Conservation (phyloP, 2,329 filamentous ascomycete genomes). For the Aspergillus vadensis region DNA sequence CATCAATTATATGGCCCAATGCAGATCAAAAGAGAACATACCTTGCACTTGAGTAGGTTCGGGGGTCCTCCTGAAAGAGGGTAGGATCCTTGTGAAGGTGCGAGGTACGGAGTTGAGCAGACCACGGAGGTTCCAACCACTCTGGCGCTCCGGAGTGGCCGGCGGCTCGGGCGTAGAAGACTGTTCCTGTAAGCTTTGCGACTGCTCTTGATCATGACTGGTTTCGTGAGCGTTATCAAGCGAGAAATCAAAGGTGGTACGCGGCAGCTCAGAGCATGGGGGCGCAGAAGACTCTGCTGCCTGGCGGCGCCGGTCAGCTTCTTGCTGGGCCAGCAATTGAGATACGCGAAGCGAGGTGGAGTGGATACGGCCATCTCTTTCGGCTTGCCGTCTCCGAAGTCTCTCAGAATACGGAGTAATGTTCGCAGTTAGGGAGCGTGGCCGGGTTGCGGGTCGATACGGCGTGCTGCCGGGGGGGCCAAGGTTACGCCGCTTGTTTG, state of each 20-base stretch:
- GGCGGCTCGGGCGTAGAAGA: constrained; percentile 14
- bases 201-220: background rate
- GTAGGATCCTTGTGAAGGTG: constrained; percentile 30
- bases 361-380: constrained; percentile 35
- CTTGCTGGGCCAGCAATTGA: constrained; percentile 34
- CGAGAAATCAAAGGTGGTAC: constrained; percentile 14
- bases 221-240: constrained; percentile 2
- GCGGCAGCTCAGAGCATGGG: constrained; percentile 14
- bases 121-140: constrained; percentile 33
- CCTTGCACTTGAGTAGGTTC: constrained; percentile 17
- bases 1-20: constrained; percentile 10
- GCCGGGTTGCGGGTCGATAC: constrained; percentile 19
- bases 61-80: constrained; percentile 22
- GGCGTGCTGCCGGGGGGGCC: constrained; percentile 27
- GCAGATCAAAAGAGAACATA: constrained; percentile 9
- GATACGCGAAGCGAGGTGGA: constrained; percentile 39
- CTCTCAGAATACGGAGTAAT: constrained; percentile 33
- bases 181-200: constrained; percentile 7
- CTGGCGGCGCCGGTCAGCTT: constrained; percentile 28
- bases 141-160: constrained; percentile 26
- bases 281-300: constrained; percentile 9
- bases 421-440: constrained; percentile 21
- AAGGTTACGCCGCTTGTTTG: constrained; percentile 28
- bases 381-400: constrained; percentile 31
- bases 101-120: constrained; percentile 35